Percentiles rank a stretch among this genome's conserved stretches.
Evolutionary conservation across 2,329 filamentous ascomycete genomes (phyloP).

Genomic region (Phialocephala subalpina): DNA sequence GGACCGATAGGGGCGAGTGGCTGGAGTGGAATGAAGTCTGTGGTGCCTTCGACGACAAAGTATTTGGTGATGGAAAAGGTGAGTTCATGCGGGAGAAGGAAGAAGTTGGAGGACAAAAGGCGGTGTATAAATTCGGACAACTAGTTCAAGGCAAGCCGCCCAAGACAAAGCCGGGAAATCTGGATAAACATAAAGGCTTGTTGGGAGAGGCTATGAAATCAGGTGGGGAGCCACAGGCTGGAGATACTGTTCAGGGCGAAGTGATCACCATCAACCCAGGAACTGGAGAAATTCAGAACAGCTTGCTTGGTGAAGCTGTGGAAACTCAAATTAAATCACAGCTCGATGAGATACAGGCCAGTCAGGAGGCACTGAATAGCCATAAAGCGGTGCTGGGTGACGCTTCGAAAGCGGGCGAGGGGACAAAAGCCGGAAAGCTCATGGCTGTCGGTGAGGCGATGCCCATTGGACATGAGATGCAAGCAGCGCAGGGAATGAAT

Average conservation of each 20-base stretch:
- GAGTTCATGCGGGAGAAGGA: constrained; percentile 46
- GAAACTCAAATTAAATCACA: background rate
- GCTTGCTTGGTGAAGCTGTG: background rate
- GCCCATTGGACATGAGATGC: background rate
- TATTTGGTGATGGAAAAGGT: constrained; percentile 57
- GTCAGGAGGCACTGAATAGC: background rate
- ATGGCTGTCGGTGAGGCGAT: background rate
- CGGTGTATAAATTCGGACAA: constrained; percentile 8
- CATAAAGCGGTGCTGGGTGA: background rate
- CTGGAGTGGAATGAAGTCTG: constrained; percentile 57
- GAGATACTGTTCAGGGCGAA: background rate
- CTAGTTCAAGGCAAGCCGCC: background rate
- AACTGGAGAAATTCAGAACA: background rate
- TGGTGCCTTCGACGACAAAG: constrained; percentile 49
- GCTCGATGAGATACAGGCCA: background rate
- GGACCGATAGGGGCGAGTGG: constrained; percentile 56
- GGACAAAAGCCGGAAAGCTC: background rate
- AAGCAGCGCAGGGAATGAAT: background rate
- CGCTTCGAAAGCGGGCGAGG: background rate
- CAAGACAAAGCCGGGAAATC: background rate
- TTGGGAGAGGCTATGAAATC: background rate
- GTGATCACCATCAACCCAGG: background rate
- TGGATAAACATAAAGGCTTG: background rate
- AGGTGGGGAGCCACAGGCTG: background rate
- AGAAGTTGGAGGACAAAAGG: constrained; percentile 6